Conservation (phyloP, 306 rosid genomes). For the Pachyrhizus erosus region DNA sequence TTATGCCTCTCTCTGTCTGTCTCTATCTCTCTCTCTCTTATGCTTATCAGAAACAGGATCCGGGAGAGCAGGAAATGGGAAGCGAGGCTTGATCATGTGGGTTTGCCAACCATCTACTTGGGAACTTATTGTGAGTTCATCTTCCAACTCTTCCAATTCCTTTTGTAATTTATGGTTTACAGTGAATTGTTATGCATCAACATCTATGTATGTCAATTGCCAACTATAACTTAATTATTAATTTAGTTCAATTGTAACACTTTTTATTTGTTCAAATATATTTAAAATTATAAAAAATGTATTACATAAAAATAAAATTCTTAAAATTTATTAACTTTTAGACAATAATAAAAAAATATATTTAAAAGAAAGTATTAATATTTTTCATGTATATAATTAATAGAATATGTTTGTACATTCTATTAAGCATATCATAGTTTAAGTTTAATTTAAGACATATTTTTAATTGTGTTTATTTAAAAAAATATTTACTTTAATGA, state of each 20-base stretch:
- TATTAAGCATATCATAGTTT: background rate
- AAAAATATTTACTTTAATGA: no score
- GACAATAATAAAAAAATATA: no score
- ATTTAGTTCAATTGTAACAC: no score
- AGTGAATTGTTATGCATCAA: background rate
- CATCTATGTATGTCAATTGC: background rate
- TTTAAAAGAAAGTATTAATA: no score
- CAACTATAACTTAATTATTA: background rate
- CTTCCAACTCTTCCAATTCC: background rate
- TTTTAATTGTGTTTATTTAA: no score
- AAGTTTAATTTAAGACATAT: background rate
- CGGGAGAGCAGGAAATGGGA: background rate
- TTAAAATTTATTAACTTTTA: no score
- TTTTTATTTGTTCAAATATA: no score
- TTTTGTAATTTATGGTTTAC: background rate
- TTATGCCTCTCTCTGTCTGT: no score
- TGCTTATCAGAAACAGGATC: background rate
- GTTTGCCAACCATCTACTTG: background rate
- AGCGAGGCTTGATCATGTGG: background rate
- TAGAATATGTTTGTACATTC: background rate
- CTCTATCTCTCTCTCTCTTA: background rate
- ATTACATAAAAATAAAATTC: no score
- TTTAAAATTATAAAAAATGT: no score
- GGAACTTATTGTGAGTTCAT: conserved; percentile 28
- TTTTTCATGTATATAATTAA: background rate